A percentile compares a stretch with the other conserved stretches of the same genome.
Evolutionary conservation across 1,284 basidiomycete genomes (phyloP).

Genomic region (Earliella scabrosa): DNA sequence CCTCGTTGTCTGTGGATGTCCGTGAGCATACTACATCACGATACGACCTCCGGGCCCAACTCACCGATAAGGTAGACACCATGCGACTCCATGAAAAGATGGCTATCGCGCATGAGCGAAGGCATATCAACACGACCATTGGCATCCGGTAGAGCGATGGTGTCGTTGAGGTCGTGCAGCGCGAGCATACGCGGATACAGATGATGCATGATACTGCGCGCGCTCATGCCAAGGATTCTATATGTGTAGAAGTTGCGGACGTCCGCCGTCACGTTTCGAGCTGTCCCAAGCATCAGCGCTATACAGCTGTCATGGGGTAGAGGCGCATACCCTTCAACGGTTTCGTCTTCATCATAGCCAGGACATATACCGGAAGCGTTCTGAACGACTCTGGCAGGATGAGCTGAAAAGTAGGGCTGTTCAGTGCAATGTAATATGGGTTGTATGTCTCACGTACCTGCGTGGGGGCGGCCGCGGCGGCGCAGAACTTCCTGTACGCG

Average conservation of each 20-base stretch:
- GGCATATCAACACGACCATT: slow-evolving; percentile 74
- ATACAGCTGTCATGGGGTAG: no score
- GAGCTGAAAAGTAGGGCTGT: slow-evolving; percentile 60
- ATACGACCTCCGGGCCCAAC: slow-evolving; percentile 13
- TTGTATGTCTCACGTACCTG: no score
- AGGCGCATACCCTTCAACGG: slow-evolving; percentile 78
- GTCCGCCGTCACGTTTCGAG: slow-evolving; percentile 88
- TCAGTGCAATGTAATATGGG: no score
- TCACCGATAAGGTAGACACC: slow-evolving; percentile 92
- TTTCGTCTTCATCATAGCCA: slow-evolving; percentile 91
- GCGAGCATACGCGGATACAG: slow-evolving; percentile 93
- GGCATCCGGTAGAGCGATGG: slow-evolving; percentile 70
- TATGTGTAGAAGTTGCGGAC: slow-evolving; percentile 90
- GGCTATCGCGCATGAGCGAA: slow-evolving; percentile 82
- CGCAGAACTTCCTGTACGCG: slow-evolving; percentile 92
- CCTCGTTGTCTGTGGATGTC: slow-evolving; percentile 80
- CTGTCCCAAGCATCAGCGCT: slow-evolving; percentile 43
- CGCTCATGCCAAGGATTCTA: slow-evolving; percentile 72
- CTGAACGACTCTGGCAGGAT: slow-evolving; percentile 96
- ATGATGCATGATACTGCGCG: slow-evolving; percentile 75
- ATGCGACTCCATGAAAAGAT: slow-evolving; percentile 88
- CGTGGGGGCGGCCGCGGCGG: slow-evolving; percentile 78
- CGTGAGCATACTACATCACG: background rate
- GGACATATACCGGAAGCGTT: slow-evolving; percentile 82
- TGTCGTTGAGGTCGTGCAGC: slow-evolving; percentile 83